Conservation (phyloP, 148 eudicot genomes). For the Silene latifolia region DNA sequence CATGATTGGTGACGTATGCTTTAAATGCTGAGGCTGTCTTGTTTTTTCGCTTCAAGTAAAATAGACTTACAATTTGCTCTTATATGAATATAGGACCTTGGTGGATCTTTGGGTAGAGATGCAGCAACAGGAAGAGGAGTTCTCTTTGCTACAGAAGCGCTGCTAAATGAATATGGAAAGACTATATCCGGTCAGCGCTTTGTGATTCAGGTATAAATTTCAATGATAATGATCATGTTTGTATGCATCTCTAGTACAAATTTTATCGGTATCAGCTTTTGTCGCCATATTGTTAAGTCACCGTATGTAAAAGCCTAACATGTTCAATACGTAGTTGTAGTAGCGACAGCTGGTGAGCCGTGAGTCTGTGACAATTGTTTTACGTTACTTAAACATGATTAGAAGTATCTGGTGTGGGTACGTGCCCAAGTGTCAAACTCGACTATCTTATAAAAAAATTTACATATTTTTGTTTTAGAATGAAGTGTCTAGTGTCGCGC, state of each 20-base stretch:
- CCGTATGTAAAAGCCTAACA: too few species aligned
- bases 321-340: too few species aligned
- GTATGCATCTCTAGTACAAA: background rate
- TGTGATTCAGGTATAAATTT: conserved; percentile 66
- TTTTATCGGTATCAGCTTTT: too few species aligned
- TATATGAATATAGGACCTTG: conserved; percentile 64
- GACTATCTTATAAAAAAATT: too few species aligned
- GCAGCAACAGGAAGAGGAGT: conserved; percentile 99
- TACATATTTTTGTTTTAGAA: too few species aligned
- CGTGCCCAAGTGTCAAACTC: background rate
- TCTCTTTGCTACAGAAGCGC: conserved; percentile 85
- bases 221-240: background rate
- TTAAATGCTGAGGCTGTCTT: background rate
- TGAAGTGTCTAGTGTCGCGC: too few species aligned
- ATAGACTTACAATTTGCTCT: background rate
- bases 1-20: background rate
- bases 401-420: background rate
- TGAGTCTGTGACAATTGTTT: too few species aligned
- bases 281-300: too few species aligned
- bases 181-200: conserved; percentile 84
- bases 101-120: conserved; percentile 98
- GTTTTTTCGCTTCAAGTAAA: background rate
- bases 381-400: background rate
- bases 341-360: too few species aligned
- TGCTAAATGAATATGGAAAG: conserved; percentile 79